These are phyloP conservation scores for Mucor sp. DNA, from an alignment of 371 early-diverging fungal species.

Conservation along the genomic window DNA sequence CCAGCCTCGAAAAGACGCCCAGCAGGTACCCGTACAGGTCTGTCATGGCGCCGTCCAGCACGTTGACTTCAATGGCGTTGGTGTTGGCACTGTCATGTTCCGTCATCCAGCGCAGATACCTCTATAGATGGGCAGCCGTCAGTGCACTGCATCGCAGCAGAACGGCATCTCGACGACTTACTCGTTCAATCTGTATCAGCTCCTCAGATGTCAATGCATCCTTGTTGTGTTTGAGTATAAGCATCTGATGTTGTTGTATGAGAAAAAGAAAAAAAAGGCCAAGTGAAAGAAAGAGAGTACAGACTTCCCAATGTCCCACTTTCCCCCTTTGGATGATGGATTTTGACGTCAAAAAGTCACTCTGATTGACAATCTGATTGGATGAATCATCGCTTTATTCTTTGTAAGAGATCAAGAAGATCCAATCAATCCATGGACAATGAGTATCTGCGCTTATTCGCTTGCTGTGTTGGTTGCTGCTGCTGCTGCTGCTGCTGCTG, in stretches of 20 bases:
- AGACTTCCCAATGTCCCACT: background rate
- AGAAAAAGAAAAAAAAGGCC: background rate
- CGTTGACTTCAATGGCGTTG: constrained; percentile 43
- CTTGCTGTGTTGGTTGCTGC: no score
- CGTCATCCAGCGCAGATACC: constrained; percentile 9
- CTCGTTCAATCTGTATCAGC: constrained; percentile 13
- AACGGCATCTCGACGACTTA: background rate
- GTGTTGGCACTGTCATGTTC: background rate
- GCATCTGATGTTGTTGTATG: background rate
- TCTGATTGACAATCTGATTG: background rate
- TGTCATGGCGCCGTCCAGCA: constrained; percentile 57
- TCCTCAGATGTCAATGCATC: constrained; percentile 1
- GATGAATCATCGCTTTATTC: background rate
- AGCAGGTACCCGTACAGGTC: constrained; percentile 69
- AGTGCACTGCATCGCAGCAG: background rate
- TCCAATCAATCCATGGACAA: background rate
- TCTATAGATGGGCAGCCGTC: background rate
- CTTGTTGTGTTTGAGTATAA: constrained; percentile 16
- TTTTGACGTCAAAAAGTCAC: background rate
- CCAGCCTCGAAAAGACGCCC: constrained; percentile 62
- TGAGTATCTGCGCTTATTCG: constrained; percentile 1
- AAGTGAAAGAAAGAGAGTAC: background rate
- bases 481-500: no score
- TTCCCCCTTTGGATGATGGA: background rate
- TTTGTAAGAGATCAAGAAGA: background rate